Percentiles rank a stretch among this genome's conserved stretches.
Conservation (phyloP, 2,329 filamentous ascomycete species). For the Penicillium sp. region DNA sequence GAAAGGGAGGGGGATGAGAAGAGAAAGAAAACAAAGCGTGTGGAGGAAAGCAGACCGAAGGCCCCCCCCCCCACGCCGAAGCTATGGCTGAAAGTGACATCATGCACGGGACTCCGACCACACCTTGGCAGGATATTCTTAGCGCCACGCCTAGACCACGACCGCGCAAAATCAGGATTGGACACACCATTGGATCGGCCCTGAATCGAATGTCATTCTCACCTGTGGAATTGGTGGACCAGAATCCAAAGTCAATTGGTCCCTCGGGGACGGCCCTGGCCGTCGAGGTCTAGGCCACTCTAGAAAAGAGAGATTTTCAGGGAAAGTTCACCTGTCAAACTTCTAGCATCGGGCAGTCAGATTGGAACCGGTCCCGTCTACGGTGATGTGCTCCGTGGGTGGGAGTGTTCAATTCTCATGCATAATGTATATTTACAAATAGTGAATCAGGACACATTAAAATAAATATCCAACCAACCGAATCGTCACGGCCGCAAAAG, state of each 20-base stretch:
- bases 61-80: slow-evolving; percentile 2
- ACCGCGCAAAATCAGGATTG: neutral
- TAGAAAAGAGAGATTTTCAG: too few species aligned
- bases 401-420: too few species aligned
- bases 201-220: neutral
- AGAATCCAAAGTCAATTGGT: neutral
- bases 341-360: too few species aligned
- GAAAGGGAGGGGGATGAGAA: neutral
- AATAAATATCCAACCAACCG: slow-evolving; percentile 6
- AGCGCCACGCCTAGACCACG: slow-evolving; percentile 11
- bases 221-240: too few species aligned
- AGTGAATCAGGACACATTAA: slow-evolving; percentile 16
- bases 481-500: neutral
- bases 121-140: slow-evolving; percentile 12
- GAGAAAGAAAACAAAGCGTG: neutral
- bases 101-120: slow-evolving; percentile 6
- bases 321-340: too few species aligned
- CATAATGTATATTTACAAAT: slow-evolving; percentile 17
- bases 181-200: neutral
- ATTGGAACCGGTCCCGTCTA: too few species aligned
- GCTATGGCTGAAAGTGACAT: slow-evolving; percentile 11
- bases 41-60: neutral
- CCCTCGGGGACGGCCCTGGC: neutral
- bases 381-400: too few species aligned
- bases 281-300: too few species aligned